Evolutionary conservation across 108 stramenopile species (phyloP).

Genomic region (Pinguiococcus pyrenoidosus): DNA sequence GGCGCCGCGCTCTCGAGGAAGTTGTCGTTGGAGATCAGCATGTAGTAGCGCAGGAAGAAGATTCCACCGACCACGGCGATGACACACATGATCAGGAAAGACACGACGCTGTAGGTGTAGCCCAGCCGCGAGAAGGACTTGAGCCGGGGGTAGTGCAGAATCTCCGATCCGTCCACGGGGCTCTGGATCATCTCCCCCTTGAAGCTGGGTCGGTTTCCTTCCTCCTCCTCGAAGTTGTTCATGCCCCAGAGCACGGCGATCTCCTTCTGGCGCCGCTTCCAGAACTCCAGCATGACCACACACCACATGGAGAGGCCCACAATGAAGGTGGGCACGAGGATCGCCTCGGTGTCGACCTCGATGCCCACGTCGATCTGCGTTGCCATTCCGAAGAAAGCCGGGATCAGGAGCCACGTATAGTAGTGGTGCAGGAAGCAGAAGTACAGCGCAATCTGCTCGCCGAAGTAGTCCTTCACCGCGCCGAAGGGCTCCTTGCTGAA

Average conservation of each 20-base stretch:
- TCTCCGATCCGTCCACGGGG: constrained; percentile 6
- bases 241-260: constrained; percentile 35
- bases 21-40: constrained; percentile 3
- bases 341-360: constrained; percentile 7
- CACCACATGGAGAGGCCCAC: constrained; percentile 26
- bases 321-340: constrained; percentile 18
- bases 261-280: constrained; percentile 25
- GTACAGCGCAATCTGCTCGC: constrained; percentile 35
- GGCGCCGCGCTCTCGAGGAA: constrained; percentile 14
- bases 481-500: too few species aligned
- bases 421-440: constrained; percentile 34
- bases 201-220: constrained; percentile 26
- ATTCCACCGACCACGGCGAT: constrained; percentile 13
- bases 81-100: neutral
- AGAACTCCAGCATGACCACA: constrained; percentile 33
- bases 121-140: neutral
- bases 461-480: constrained; percentile 20
- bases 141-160: constrained; percentile 7
- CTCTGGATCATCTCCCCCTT: constrained; percentile 6
- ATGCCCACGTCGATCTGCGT: constrained; percentile 22
- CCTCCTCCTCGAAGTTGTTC: constrained; percentile 23
- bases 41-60: constrained; percentile 1
- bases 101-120: constrained; percentile 1
- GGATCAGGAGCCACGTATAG: constrained; percentile 26
- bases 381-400: constrained; percentile 21